phyloP scores from a whole-genome alignment of 2,329 filamentous ascomycete species.

The Stachybotrys elegans region DNA sequence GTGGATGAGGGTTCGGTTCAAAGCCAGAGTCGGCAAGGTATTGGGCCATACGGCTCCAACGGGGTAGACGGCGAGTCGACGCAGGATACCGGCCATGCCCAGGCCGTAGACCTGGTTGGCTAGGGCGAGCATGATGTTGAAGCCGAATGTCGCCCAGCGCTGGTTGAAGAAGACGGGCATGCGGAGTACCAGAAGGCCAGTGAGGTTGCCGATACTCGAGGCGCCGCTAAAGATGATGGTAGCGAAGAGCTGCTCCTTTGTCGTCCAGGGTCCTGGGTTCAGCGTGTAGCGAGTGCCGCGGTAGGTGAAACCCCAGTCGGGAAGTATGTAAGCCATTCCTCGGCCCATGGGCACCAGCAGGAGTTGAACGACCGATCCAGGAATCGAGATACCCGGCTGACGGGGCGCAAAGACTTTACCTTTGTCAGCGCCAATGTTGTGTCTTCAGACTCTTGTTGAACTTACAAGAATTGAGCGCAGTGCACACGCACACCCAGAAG shows the following conservation, averaged over 20 bases:
- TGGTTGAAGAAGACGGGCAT: conserved; percentile 26
- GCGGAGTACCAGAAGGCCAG: conserved; percentile 19
- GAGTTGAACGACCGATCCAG: conserved; percentile 25
- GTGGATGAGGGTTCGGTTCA: conserved; percentile 23
- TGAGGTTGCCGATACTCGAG: conserved; percentile 17
- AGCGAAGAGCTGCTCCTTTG: conserved; percentile 37
- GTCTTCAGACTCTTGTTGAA: no score
- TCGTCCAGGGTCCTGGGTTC: conserved; percentile 36
- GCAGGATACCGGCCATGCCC: conserved; percentile 25
- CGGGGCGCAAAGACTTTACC: conserved; percentile 8
- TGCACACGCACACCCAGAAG: conserved; percentile 16
- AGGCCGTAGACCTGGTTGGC: conserved; percentile 27
- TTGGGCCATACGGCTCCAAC: conserved; percentile 27
- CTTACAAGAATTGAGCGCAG: conserved; percentile 10
- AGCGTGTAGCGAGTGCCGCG: conserved; percentile 24
- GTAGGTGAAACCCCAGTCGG: conserved; percentile 36
- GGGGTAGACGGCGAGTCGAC: conserved; percentile 30
- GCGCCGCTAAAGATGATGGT: conserved; percentile 28
- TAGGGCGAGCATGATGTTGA: conserved; percentile 22
- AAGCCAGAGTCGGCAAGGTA: conserved; percentile 25
- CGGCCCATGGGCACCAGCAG: conserved; percentile 34
- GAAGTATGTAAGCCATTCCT: conserved; percentile 31
- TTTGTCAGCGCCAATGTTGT: no score
- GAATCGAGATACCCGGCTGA: conserved; percentile 15
- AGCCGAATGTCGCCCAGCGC: conserved; percentile 23